Percentiles rank a stretch among this genome's conserved stretches.
Conservation (phyloP, 257 asterid genomes). For the Primulina eburnea region DNA sequence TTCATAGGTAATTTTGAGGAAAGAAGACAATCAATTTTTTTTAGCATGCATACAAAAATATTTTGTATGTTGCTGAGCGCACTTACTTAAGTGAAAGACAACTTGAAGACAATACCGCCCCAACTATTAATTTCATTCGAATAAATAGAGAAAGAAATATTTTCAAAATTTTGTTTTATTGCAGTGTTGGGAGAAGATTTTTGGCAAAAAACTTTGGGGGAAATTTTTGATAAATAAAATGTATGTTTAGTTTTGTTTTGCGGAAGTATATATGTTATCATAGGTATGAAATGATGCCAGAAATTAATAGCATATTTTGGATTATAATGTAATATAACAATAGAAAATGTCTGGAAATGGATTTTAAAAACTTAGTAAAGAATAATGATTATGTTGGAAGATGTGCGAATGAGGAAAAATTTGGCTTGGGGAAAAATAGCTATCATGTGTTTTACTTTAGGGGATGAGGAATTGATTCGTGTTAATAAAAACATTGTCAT, state of each 20-base stretch:
- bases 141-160: background rate
- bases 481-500: no score
- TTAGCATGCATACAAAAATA: background rate
- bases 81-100: background rate
- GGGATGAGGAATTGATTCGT: background rate
- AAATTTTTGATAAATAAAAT: background rate
- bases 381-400: background rate
- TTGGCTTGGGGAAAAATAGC: background rate
- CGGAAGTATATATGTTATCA: background rate
- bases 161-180: background rate
- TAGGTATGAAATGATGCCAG: background rate
- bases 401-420: background rate
- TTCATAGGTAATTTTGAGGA: constrained; percentile 17
- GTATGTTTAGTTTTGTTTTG: background rate
- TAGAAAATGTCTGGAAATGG: no score
- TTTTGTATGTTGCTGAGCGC: background rate
- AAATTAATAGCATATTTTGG: background rate
- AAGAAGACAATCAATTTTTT: constrained; percentile 13
- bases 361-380: background rate
- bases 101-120: no score
- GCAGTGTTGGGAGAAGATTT: background rate
- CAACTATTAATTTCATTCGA: background rate
- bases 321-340: background rate
- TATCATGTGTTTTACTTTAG: no score
- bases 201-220: background rate